Conservation (phyloP, 106 monocot genomes). For the Xerophyta viscosa region DNA sequence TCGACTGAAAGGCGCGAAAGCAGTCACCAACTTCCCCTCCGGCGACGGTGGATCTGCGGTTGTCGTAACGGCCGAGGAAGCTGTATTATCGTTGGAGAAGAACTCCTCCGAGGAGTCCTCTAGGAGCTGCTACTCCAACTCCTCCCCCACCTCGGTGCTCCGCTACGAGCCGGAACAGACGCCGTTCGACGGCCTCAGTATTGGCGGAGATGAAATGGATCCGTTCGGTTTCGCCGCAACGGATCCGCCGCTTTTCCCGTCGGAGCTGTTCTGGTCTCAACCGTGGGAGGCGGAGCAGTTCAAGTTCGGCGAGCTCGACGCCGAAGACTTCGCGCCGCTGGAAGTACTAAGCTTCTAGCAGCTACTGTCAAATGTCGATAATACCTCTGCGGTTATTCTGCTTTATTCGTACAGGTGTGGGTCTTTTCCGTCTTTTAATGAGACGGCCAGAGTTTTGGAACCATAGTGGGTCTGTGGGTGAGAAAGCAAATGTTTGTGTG, state of each 20-base stretch:
- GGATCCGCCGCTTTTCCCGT: slow-evolving; percentile 4
- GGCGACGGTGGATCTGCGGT: neutral
- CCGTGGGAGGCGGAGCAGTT: slow-evolving; percentile 1
- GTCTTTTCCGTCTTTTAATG: neutral
- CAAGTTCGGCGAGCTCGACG: slow-evolving; percentile 19
- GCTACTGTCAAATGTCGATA: neutral
- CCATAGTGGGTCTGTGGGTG: too few species aligned
- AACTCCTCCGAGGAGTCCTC: neutral
- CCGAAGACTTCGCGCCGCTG: slow-evolving; percentile 1
- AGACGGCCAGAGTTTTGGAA: neutral
- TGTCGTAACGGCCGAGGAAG: too few species aligned
- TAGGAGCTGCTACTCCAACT: slow-evolving; percentile 9
- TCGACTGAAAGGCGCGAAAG: slow-evolving; percentile 30
- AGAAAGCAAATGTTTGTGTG: too few species aligned
- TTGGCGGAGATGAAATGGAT: neutral
- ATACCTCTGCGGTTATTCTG: neutral
- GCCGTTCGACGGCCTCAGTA: slow-evolving; percentile 6
- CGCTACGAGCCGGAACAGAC: slow-evolving; percentile 6
- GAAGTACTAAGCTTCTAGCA: slow-evolving; percentile 3
- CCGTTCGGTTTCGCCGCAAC: slow-evolving; percentile 3
- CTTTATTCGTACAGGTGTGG: neutral
- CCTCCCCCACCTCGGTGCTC: slow-evolving; percentile 44
- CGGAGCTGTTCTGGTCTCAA: slow-evolving; percentile 6
- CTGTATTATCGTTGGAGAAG: too few species aligned
- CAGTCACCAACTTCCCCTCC: slow-evolving; percentile 41